Evolutionary conservation across 2,329 filamentous ascomycete species (phyloP).

Genomic region (Venturia carpophila): DNA sequence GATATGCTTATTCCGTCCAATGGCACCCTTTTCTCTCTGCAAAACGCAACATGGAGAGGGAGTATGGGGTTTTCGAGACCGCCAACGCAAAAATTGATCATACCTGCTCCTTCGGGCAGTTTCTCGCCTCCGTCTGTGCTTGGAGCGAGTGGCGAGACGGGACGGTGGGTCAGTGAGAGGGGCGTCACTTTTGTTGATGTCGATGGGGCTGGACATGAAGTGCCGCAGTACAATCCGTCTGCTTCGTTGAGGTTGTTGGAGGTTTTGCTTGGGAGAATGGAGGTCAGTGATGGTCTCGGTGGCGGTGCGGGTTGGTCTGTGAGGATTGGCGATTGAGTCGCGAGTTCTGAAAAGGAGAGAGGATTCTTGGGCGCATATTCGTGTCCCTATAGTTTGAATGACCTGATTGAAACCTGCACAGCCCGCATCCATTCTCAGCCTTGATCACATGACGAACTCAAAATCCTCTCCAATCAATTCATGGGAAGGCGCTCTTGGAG

Average conservation of each 20-base stretch:
- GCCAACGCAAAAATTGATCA: conserved; percentile 13
- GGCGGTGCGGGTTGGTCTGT: conserved; percentile 1
- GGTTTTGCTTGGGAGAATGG: conserved; percentile 63
- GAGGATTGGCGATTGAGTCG: neutral
- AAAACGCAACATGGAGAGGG: conserved; percentile 23
- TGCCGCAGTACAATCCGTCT: conserved; percentile 58
- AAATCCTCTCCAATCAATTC: neutral
- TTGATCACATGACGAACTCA: no score
- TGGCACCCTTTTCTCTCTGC: conserved; percentile 19
- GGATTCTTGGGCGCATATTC: no score
- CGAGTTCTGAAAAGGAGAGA: neutral
- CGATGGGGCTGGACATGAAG: conserved; percentile 58
- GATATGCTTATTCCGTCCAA: conserved; percentile 19
- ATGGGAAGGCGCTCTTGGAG: neutral
- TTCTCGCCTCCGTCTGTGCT: neutral
- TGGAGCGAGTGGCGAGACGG: neutral
- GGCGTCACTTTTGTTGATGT: conserved; percentile 65
- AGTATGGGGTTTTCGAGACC: conserved; percentile 20
- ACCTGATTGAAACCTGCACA: no score
- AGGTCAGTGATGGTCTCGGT: conserved; percentile 22
- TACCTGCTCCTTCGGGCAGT: neutral
- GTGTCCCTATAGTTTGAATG: no score
- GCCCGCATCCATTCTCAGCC: neutral
- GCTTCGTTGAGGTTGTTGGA: conserved; percentile 66
- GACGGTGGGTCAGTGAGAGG: conserved; percentile 56